Evolutionary conservation across 1,284 basidiomycete species (phyloP).

Genomic region (Papiliotrema laurentii): DNA sequence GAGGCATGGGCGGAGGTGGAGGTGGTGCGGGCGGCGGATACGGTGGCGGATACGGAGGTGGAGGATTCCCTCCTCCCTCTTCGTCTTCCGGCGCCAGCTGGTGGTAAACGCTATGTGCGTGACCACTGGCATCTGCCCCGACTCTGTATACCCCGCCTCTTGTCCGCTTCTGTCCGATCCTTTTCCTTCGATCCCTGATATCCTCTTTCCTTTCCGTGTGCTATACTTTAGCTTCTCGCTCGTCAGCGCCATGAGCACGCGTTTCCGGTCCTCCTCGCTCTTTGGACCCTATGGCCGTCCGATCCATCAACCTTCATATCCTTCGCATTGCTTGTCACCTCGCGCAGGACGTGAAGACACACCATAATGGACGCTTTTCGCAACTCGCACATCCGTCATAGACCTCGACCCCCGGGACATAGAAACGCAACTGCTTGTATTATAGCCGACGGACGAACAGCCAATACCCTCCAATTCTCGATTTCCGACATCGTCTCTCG

Average conservation of each 20-base stretch:
- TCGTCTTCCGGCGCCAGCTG: slow-evolving; percentile 47
- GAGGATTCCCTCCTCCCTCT: slow-evolving; percentile 39
- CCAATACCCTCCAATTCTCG: no score
- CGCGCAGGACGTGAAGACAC: slow-evolving; percentile 8
- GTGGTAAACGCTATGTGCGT: no score
- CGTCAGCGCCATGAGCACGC: not conserved
- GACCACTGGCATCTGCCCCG: not conserved
- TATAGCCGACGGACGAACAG: no score
- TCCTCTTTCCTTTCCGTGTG: not conserved
- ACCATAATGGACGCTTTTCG: slow-evolving; percentile 3
- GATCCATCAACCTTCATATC: not conserved
- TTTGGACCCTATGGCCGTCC: slow-evolving; percentile 1
- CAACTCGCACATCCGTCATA: no score
- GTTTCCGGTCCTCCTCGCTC: slow-evolving; percentile 2
- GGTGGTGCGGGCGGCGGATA: slow-evolving; percentile 49
- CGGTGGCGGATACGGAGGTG: slow-evolving; percentile 43
- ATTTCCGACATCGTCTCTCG: no score
- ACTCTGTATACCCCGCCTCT: slow-evolving; percentile 3
- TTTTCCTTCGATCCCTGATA: not conserved
- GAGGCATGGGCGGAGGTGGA: slow-evolving; percentile 25
- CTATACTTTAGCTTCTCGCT: not conserved
- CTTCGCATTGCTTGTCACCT: not conserved
- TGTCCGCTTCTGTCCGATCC: not conserved
- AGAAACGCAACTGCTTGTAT: not conserved
- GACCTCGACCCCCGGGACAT: no score